A percentile compares a stretch with the other conserved stretches of the same genome.
Conservation (phyloP, 345 rosid species). For the Eucalyptus pauciflora region DNA sequence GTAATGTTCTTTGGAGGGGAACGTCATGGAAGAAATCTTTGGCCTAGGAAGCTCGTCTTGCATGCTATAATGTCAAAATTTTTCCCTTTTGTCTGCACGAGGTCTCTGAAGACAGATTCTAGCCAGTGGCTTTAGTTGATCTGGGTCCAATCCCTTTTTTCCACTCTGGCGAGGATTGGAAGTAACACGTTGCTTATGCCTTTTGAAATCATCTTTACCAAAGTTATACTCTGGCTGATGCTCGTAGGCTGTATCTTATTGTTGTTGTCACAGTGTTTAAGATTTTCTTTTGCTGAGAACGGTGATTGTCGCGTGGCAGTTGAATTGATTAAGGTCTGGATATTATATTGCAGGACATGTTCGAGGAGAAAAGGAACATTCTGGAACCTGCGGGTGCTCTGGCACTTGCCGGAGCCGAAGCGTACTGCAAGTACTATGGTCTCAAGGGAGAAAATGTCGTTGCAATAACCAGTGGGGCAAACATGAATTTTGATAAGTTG, state of each 20-base stretch:
- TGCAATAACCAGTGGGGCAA: constrained; percentile 90
- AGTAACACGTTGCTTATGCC: not conserved
- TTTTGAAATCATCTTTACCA: not conserved
- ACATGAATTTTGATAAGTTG: constrained; percentile 90
- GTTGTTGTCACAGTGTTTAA: not conserved
- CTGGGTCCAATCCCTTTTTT: not conserved
- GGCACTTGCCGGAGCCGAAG: constrained; percentile 96
- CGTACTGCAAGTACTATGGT: constrained; percentile 89
- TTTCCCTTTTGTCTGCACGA: not conserved
- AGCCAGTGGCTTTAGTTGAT: not conserved
- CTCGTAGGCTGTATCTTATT: not conserved
- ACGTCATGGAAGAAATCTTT: not conserved
- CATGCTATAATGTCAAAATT: not conserved
- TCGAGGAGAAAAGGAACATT: constrained; percentile 92
- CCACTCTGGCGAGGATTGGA: not conserved
- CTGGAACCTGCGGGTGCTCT: constrained; percentile 98
- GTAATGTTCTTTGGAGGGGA: not conserved
- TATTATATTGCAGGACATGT: constrained; percentile 63
- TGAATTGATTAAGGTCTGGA: not conserved
- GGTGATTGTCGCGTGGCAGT: not conserved
- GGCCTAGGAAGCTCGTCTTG: not conserved
- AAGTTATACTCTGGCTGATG: not conserved
- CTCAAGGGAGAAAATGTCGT: constrained; percentile 67
- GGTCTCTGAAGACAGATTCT: not conserved
- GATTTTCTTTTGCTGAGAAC: not conserved